Conservation (phyloP, 768 basidiomycete genomes). For the Lentinula detonsa region DNA sequence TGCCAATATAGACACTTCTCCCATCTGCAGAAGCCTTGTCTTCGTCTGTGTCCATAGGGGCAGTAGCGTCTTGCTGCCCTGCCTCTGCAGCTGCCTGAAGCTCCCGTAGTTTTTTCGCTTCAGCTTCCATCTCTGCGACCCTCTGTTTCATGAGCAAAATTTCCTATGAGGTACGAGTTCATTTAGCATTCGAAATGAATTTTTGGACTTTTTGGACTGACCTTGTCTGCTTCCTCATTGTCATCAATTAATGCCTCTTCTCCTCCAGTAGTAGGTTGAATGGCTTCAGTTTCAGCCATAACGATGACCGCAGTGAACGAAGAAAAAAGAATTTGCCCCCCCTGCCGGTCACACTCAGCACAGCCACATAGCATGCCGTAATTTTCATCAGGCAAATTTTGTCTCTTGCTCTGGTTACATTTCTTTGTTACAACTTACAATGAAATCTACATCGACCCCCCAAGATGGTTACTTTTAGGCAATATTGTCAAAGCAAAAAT, state of each 20-base stretch:
- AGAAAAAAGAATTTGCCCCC: background rate
- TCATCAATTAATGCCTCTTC: constrained; percentile 42
- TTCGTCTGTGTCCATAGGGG: constrained; percentile 74
- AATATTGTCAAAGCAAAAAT: too few species aligned
- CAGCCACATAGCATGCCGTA: too few species aligned
- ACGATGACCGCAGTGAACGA: too few species aligned
- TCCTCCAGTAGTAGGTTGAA: constrained; percentile 30
- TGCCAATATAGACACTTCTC: constrained; percentile 93
- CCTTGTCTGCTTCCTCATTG: constrained; percentile 62
- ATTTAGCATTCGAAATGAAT: constrained; percentile 1
- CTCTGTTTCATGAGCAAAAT: constrained; percentile 87
- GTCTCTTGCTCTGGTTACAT: too few species aligned
- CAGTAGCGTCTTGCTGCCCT: constrained; percentile 37
- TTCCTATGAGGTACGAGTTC: constrained; percentile 45
- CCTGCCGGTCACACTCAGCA: too few species aligned
- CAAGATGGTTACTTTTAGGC: too few species aligned
- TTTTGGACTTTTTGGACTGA: constrained; percentile 12
- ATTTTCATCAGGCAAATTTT: too few species aligned
- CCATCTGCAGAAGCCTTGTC: constrained; percentile 76
- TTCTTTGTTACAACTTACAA: too few species aligned
- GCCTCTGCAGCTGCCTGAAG: constrained; percentile 75
- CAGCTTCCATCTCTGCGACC: constrained; percentile 90
- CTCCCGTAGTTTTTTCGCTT: constrained; percentile 83
- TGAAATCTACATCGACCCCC: too few species aligned
- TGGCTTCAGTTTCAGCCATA: constrained; percentile 50